A percentile compares a stretch with the other conserved stretches of the same genome.
Evolutionary conservation across 371 early-diverging fungal genomes (phyloP).

Genomic region (Fennellomyces sp.): DNA sequence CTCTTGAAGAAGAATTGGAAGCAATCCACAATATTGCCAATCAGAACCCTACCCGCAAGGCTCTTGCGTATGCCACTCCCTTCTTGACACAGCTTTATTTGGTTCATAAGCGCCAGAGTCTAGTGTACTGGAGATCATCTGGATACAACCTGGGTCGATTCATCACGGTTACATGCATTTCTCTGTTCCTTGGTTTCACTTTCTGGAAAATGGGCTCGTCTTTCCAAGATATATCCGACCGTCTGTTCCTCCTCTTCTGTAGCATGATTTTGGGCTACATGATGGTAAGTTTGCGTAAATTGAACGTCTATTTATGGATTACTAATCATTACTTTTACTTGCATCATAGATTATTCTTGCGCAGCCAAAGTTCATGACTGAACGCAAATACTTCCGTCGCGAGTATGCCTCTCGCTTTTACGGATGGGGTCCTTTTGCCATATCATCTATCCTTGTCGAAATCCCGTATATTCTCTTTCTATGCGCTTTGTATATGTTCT

Average conservation of each 20-base stretch:
- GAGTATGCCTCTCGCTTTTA: slow-evolving; percentile 70
- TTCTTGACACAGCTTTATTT: slow-evolving; percentile 37
- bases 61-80: slow-evolving; percentile 28
- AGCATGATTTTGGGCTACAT: slow-evolving; percentile 57
- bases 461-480: slow-evolving; percentile 56
- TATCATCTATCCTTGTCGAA: slow-evolving; percentile 51
- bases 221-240: slow-evolving; percentile 59
- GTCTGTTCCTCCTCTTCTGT: slow-evolving; percentile 68
- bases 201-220: slow-evolving; percentile 59
- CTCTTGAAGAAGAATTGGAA: slow-evolving; percentile 26
- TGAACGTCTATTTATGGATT: neutral
- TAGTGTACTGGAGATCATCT: slow-evolving; percentile 58
- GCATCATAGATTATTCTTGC: slow-evolving; percentile 63
- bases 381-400: slow-evolving; percentile 65
- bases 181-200: slow-evolving; percentile 53
- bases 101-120: slow-evolving; percentile 53
- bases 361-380: slow-evolving; percentile 67
- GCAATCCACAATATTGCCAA: slow-evolving; percentile 20
- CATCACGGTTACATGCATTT: slow-evolving; percentile 39
- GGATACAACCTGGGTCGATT: slow-evolving; percentile 63
- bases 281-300: neutral
- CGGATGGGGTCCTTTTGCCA: slow-evolving; percentile 61
- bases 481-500: slow-evolving; percentile 51
- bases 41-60: slow-evolving; percentile 18
- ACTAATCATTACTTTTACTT: too few relatives aligned